These are phyloP conservation scores for Solanum okadae DNA, from an alignment of 257 asterid genomes.

Conservation along the genomic window DNA sequence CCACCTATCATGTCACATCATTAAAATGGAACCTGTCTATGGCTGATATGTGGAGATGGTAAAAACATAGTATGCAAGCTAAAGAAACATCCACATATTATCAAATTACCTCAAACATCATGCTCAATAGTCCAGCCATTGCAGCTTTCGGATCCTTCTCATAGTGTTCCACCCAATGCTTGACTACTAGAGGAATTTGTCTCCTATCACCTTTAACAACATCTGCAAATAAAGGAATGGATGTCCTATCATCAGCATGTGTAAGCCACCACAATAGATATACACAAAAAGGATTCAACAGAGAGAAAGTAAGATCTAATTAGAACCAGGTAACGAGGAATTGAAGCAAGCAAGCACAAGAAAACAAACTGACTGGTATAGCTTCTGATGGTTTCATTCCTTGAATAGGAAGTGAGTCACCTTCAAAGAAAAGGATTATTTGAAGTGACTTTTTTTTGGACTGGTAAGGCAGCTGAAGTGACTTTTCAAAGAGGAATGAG, in stretches of 20 bases:
- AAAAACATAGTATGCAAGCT: neutral
- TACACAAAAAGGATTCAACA: neutral
- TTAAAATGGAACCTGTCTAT: neutral
- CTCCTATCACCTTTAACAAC: slow-evolving; percentile 68
- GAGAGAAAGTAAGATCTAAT: neutral
- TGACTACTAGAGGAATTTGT: slow-evolving; percentile 70
- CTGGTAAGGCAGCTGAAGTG: neutral
- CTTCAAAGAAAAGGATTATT: neutral
- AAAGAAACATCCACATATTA: neutral
- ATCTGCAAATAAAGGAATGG: slow-evolving; percentile 37
- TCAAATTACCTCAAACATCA: slow-evolving; percentile 76
- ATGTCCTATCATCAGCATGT: neutral
- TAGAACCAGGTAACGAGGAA: neutral
- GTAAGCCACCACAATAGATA: neutral
- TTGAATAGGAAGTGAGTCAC: neutral
- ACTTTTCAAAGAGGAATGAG: neutral
- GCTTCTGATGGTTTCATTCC: neutral
- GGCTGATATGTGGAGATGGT: neutral
- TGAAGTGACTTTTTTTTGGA: neutral
- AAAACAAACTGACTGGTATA: neutral
- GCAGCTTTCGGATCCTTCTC: slow-evolving; percentile 68
- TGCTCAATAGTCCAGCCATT: slow-evolving; percentile 56
- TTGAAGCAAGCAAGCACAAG: neutral
- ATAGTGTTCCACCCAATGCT: slow-evolving; percentile 76
- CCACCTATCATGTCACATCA: neutral